These are phyloP conservation scores for Xerocomellus amylosporus DNA, from an alignment of 768 basidiomycete species.

Conservation along the genomic window DNA sequence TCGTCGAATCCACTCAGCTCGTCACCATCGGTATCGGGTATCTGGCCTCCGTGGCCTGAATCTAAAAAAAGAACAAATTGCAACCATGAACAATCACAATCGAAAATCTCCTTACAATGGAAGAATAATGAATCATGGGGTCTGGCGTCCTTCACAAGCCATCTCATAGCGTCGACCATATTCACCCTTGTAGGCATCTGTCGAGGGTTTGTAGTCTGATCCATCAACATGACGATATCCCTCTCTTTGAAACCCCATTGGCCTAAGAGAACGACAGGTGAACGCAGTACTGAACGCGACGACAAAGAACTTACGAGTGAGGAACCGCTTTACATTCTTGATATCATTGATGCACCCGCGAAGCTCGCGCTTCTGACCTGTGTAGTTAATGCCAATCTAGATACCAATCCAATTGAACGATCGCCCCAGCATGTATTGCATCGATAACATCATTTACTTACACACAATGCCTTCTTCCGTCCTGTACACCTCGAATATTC, in stretches of 20 bases:
- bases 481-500: constrained; percentile 52
- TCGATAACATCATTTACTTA: constrained; percentile 19
- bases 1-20: constrained; percentile 81
- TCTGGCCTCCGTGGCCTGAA: constrained; percentile 96
- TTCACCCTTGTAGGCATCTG: constrained; percentile 51
- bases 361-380: constrained; percentile 59
- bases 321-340: constrained; percentile 62
- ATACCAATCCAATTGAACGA: background rate
- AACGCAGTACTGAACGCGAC: background rate
- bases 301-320: constrained; percentile 46
- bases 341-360: constrained; percentile 84
- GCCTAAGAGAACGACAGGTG: constrained; percentile 22
- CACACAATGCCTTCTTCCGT: constrained; percentile 49
- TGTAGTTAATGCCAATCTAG: constrained; percentile 80
- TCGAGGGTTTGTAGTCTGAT: constrained; percentile 42
- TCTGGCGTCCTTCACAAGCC: constrained; percentile 67
- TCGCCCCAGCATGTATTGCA: background rate
- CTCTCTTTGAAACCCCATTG: constrained; percentile 48
- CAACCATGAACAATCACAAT: background rate
- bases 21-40: constrained; percentile 71
- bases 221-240: constrained; percentile 57
- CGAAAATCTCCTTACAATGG: constrained; percentile 45
- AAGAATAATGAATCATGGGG: constrained; percentile 76
- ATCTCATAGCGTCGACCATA: constrained; percentile 57
- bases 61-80: constrained; percentile 40